Base-by-base conservation (phyloP, 2,329 filamentous ascomycete species). In the Penicillium brevicompactum region DNA sequence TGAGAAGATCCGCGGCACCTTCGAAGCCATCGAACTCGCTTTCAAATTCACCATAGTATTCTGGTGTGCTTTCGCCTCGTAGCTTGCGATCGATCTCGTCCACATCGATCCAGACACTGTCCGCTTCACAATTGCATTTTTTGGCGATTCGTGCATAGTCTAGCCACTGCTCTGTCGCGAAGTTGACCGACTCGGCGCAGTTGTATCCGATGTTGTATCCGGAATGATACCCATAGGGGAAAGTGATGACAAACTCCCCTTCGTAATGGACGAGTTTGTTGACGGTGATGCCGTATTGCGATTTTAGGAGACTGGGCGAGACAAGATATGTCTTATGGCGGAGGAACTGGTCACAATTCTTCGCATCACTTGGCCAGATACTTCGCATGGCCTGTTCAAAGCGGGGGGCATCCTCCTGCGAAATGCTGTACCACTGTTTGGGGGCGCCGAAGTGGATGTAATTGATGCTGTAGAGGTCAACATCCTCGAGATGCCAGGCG, bases 341-440 rank as follows among this genome's bases (percentile, higher is more conserved):
- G 27, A 99, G 82, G 70, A 99, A 99, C 66, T 99, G 94, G 62
- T 91, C 89, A 70, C 94, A 99, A 40, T 91, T 90, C 76, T 99
- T 99, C 18, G 92, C 91, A 68, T 99, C 94, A 5, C 88, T 88
- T 0, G 92, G 91, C 92, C 93, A 99, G 55, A 96, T 90, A 55
- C 75, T 78, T 75, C 60, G 63, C 94, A 99, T 99, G 41, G 91
- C 93, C 37, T 87, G 86, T 74, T 99, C 94, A 66, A 99, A 99
- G 14, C 89, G 88, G 48, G 92, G 86, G 13, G 93, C 92, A 71
- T 99, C 94, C 62, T 90, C 90, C 73, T 97, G 95, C 0, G 93
- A 96, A 62, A 99, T 97, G 74, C 92, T 97, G 77, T 99, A 99
- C 94, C 94, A 99, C 73, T 99, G 94, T 76, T 99, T 99, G 0